These are phyloP conservation scores for Paraglomus occultum DNA, from an alignment of 192 early-diverging fungal species.

Conservation along the genomic window DNA sequence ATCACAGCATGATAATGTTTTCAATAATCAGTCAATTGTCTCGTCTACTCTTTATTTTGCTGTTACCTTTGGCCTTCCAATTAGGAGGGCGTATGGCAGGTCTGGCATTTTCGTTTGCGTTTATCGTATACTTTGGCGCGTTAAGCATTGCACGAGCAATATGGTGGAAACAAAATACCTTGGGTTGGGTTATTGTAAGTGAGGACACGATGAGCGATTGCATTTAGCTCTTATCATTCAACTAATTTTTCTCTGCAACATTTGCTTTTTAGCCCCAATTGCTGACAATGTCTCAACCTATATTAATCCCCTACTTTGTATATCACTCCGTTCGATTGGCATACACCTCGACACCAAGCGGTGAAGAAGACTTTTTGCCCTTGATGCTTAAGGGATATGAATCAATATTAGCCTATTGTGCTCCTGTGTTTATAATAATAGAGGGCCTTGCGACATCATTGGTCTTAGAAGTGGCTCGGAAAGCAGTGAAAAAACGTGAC, in stretches of 20 bases:
- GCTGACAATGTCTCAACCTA: constrained; percentile 9
- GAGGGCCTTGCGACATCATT: constrained; percentile 19
- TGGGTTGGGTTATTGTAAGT: constrained; percentile 28
- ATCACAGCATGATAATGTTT: too few species aligned
- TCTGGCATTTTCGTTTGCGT: constrained; percentile 17
- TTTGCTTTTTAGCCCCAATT: constrained; percentile 8
- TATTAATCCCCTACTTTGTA: constrained; percentile 17
- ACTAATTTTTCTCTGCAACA: background rate
- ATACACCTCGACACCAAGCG: background rate
- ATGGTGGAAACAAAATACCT: background rate
- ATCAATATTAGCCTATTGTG: constrained; percentile 4
- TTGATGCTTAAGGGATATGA: constrained; percentile 4
- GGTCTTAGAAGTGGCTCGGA: background rate
- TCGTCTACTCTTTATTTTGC: background rate
- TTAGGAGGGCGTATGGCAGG: constrained; percentile 3
- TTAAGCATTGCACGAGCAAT: constrained; percentile 4
- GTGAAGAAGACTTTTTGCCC: background rate
- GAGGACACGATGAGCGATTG: background rate
- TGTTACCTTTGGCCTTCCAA: constrained; percentile 19
- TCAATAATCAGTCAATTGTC: background rate
- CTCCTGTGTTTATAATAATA: constrained; percentile 8
- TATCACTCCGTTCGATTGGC: constrained; percentile 7
- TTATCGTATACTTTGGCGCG: background rate
- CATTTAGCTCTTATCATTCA: background rate
- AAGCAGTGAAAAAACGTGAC: background rate